Conservation (phyloP, 2,329 filamentous ascomycete genomes). For the Lachnellula cervina region DNA sequence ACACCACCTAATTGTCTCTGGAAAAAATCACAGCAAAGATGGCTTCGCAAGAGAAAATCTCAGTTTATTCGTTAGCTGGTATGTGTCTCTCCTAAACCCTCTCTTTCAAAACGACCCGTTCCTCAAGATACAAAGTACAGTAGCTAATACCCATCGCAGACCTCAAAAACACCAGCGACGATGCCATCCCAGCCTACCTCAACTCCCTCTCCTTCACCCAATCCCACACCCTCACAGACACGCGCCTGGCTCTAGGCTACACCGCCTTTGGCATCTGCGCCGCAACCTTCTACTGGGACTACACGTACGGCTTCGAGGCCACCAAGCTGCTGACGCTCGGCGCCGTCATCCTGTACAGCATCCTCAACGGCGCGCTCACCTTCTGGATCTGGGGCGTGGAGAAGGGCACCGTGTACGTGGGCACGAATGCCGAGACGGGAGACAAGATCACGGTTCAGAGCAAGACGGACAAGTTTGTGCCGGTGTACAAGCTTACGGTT, state of each 20-base stretch:
- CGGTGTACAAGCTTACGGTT: constrained; percentile 73
- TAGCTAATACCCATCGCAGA: constrained; percentile 48
- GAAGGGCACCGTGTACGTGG: constrained; percentile 75
- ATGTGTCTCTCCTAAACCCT: constrained; percentile 3
- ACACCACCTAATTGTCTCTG: constrained; percentile 1
- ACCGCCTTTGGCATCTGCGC: constrained; percentile 72
- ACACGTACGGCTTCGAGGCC: constrained; percentile 79
- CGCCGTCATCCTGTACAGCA: constrained; percentile 74
- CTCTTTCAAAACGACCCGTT: neutral
- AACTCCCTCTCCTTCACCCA: constrained; percentile 82
- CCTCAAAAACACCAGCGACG: constrained; percentile 94
- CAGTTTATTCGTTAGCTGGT: constrained; percentile 30
- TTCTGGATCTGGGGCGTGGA: constrained; percentile 84
- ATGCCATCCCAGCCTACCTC: constrained; percentile 90
- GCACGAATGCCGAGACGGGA: constrained; percentile 57
- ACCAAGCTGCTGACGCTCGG: constrained; percentile 77
- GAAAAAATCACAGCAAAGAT: constrained; percentile 16
- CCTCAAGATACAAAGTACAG: neutral
- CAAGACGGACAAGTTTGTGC: constrained; percentile 71
- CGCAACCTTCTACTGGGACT: constrained; percentile 86
- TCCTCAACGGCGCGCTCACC: constrained; percentile 73
- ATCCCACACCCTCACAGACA: constrained; percentile 73
- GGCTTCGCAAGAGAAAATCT: constrained; percentile 29
- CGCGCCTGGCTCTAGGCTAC: constrained; percentile 81
- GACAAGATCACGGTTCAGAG: constrained; percentile 71